These are phyloP conservation scores for Clavaria fumosa DNA, from an alignment of 768 basidiomycete genomes.

Conservation along the genomic window DNA sequence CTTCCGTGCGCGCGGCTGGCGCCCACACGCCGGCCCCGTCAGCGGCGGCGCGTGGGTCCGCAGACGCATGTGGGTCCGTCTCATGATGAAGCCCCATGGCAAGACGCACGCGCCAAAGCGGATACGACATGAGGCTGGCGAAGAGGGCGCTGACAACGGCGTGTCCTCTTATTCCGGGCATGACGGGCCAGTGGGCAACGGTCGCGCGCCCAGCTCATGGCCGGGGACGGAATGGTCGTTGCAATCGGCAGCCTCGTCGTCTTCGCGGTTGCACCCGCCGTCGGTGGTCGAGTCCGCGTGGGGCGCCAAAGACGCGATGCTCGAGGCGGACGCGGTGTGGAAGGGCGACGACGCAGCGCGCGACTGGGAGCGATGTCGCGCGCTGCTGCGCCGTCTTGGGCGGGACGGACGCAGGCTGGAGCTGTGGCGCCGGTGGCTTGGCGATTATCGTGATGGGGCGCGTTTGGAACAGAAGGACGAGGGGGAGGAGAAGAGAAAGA, in stretches of 20 bases:
- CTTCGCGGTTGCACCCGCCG: neutral
- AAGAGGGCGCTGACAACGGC: neutral
- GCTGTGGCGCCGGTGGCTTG: constrained; percentile 61
- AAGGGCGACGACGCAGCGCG: constrained; percentile 28
- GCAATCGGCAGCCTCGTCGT: too few species aligned
- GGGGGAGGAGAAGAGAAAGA: constrained; percentile 20
- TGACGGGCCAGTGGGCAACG: too few species aligned
- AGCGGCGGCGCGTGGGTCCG: constrained; percentile 63
- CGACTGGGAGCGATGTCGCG: constrained; percentile 47
- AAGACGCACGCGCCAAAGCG: constrained; percentile 8
- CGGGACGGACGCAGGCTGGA: constrained; percentile 65
- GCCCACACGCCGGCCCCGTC: constrained; percentile 39
- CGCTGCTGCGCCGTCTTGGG: constrained; percentile 34
- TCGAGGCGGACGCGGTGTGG: constrained; percentile 34
- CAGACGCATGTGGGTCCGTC: constrained; percentile 65
- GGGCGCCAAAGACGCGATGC: constrained; percentile 12
- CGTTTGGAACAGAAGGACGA: constrained; percentile 10
- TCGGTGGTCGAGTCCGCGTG: too few species aligned
- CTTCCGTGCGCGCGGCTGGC: constrained; percentile 56
- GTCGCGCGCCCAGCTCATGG: too few species aligned
- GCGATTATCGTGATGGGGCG: constrained; percentile 19
- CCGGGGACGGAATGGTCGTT: too few species aligned
- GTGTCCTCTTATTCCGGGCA: neutral
- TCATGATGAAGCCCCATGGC: constrained; percentile 60
- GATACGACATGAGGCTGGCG: constrained; percentile 9